Percentiles rank a stretch among this genome's conserved stretches.
Evolutionary conservation across 805 yeast species (phyloP).

Genomic region (Metschnikowia continentalis): DNA sequence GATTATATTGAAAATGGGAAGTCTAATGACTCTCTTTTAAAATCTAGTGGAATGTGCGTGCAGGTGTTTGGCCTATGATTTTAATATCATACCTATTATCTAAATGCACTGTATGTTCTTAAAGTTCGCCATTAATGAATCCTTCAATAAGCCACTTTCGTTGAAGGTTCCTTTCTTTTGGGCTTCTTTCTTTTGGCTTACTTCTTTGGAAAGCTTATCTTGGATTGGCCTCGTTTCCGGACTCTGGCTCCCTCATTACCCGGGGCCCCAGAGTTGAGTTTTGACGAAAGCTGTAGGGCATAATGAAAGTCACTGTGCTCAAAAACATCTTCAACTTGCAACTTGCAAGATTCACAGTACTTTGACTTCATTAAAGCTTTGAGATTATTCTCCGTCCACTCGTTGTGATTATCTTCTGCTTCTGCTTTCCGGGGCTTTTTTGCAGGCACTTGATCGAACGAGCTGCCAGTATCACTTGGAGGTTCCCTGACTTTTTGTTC

Average conservation of each 20-base stretch:
- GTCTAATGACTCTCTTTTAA: no score
- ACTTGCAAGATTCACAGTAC: constrained; percentile 27
- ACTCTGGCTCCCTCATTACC: neutral
- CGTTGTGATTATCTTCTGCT: neutral
- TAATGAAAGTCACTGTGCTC: constrained; percentile 57
- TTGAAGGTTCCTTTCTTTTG: neutral
- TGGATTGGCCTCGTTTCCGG: neutral
- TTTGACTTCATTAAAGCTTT: constrained; percentile 17
- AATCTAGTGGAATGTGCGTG: no score
- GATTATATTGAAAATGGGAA: no score
- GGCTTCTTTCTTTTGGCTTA: no score
- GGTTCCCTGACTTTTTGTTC: neutral
- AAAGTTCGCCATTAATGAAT: no score
- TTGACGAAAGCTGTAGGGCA: constrained; percentile 47
- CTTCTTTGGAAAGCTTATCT: neutral
- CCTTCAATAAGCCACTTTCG: no score
- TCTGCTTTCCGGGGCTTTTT: neutral
- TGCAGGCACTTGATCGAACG: neutral
- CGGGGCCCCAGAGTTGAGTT: constrained; percentile 22
- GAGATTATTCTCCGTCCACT: constrained; percentile 11
- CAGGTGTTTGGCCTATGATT: no score
- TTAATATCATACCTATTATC: no score
- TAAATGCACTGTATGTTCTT: no score
- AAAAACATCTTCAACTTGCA: constrained; percentile 24
- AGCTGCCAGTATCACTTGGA: neutral